Base-by-base conservation (phyloP, 345 rosid species). In the Balakata baccata region DNA sequence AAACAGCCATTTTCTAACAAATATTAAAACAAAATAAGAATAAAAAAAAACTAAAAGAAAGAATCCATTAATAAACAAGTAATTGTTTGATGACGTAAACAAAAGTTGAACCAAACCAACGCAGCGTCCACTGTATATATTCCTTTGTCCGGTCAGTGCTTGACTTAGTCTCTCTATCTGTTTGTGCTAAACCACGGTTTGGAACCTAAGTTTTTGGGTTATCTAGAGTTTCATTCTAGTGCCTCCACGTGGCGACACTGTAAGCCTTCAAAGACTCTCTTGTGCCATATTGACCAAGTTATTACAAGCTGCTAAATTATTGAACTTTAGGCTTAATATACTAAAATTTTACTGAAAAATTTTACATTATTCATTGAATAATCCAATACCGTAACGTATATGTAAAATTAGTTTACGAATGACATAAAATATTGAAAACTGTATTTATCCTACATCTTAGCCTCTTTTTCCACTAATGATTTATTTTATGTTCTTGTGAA, bases 191-290 rank as follows among this genome's bases (percentile, higher is more conserved):
- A 11, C 16, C 39, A 43, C 62, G 46, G 60, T 71, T 82, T 60
- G 63, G 60, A 79, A 49, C 72, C 16, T 85, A 53, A 69, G 1
- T 38, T 11, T 76, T 87, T 88, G 77, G 34, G 25, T 29, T 77
- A 59, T 81, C 50, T 59, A 3, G 70, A 69, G 63, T 56, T 56
- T 59, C 60, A 54, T 74, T 66, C 54, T 34, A 64, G 73, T 75
- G 77, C 79, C 84, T 84, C 88, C 92, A 88, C 45, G 79, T 86
- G 92, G 85, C 82, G 75, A 18, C 10, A 45, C 14, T 52, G 58
- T 62, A 18, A 51, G 76, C 77, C 22, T 52, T 46, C 61, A 61
- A 3, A 16, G 20, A 64, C 47, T 50, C 65, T 60, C 41, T 58
- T 56, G 3, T 69, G 78, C 8, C 23, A 7, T 52, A 51, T 74